Conservation (phyloP, 108 stramenopile species). For the Stephanodiscus triporus region DNA sequence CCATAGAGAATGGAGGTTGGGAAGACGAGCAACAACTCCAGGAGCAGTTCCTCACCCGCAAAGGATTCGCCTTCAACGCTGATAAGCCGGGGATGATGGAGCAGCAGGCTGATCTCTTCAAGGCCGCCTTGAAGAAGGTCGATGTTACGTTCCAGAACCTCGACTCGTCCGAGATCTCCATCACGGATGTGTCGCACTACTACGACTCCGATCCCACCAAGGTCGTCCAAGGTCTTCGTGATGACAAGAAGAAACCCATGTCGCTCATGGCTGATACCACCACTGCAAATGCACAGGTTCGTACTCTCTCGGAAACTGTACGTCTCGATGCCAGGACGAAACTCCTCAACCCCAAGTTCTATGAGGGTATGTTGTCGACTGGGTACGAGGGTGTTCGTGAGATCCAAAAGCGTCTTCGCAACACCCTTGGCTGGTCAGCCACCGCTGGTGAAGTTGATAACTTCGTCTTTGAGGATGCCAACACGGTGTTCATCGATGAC, state of each 20-base stretch:
- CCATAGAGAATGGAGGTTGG: conserved; percentile 98
- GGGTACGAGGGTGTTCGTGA: conserved; percentile 97
- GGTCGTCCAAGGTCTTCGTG: conserved; percentile 94
- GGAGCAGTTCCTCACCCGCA: conserved; percentile 93
- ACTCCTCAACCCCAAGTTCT: conserved; percentile 98
- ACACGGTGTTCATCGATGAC: conserved; percentile 94
- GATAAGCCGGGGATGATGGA: conserved; percentile 99
- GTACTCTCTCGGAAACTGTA: conserved; percentile 93
- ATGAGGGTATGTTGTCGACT: conserved; percentile 96
- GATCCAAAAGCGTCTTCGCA: conserved; percentile 96
- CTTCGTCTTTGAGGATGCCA: conserved; percentile 98
- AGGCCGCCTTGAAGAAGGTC: conserved; percentile 90
- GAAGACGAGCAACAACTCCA: conserved; percentile 93
- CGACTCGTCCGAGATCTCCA: conserved; percentile 95
- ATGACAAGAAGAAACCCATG: conserved; percentile 96
- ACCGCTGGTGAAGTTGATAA: conserved; percentile 98
- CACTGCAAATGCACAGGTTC: conserved; percentile 96
- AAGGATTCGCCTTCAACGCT: conserved; percentile 97
- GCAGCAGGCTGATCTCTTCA: conserved; percentile 94
- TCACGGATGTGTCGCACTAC: conserved; percentile 97
- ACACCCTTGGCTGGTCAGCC: conserved; percentile 98
- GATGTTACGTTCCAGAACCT: conserved; percentile 98
- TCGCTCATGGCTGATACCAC: conserved; percentile 97
- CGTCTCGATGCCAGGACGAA: conserved; percentile 97
- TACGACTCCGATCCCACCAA: conserved; percentile 97